Percentiles rank a stretch among this genome's conserved stretches.
These are phyloP conservation scores for Tricholoma flavovirens DNA, from an alignment of 768 basidiomycete species.

Conservation along the genomic window DNA sequence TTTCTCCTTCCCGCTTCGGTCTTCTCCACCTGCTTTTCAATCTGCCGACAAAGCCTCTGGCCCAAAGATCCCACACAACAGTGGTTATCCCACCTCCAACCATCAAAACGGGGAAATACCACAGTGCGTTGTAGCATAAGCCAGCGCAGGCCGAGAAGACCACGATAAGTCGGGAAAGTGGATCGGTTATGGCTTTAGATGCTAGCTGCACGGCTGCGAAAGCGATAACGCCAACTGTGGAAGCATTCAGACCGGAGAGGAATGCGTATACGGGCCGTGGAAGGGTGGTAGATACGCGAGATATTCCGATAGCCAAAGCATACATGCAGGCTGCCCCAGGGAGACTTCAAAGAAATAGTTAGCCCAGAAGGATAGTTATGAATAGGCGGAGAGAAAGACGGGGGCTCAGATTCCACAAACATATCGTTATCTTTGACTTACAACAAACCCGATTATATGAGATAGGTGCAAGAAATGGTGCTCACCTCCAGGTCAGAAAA, in stretches of 20 bases:
- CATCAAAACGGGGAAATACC: conserved; percentile 47
- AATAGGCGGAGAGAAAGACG: no score
- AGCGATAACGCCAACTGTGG: conserved; percentile 49
- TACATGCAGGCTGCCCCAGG: conserved; percentile 46
- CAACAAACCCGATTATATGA: no score
- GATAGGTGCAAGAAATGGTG: not conserved
- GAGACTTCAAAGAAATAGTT: conserved; percentile 36
- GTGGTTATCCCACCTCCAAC: conserved; percentile 33
- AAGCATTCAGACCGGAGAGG: conserved; percentile 48
- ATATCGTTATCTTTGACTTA: no score
- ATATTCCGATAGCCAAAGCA: conserved; percentile 37
- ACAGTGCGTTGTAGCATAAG: conserved; percentile 44
- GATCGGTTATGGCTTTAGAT: conserved; percentile 40
- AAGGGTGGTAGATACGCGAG: conserved; percentile 33
- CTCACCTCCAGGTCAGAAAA: not conserved
- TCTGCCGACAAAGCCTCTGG: not conserved
- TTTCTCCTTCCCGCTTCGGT: not conserved
- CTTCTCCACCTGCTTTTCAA: not conserved
- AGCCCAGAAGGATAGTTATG: conserved; percentile 20
- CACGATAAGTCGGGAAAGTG: conserved; percentile 35
- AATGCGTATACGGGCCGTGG: conserved; percentile 44
- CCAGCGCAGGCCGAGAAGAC: conserved; percentile 39
- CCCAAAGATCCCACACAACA: conserved; percentile 33
- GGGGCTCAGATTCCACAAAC: no score
- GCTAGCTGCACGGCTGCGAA: conserved; percentile 45